These are phyloP conservation scores for Primulina tabacum DNA, from an alignment of 257 asterid species.

Conservation along the genomic window DNA sequence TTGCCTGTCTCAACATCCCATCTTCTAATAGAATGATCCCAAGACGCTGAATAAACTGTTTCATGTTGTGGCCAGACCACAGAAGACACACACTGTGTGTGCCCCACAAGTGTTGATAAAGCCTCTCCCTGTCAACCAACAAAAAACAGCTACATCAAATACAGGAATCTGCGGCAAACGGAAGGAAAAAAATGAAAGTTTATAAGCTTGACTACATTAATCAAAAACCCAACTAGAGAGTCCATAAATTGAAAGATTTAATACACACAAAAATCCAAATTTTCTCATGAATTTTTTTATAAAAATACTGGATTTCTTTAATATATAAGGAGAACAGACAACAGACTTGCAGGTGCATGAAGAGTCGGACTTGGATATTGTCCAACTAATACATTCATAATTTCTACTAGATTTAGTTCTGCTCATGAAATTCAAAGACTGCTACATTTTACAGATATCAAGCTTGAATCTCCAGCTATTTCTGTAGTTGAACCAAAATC, in stretches of 20 bases:
- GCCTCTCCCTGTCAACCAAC: constrained; percentile 66
- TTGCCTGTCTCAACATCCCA: constrained; percentile 96
- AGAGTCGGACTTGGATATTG: neutral
- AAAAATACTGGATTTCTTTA: neutral
- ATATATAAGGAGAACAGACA: neutral
- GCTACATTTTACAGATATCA: neutral
- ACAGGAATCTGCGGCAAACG: neutral
- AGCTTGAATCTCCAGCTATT: neutral
- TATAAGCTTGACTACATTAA: neutral
- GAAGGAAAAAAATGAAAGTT: constrained; percentile 9
- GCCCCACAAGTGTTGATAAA: constrained; percentile 76
- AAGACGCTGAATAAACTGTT: constrained; percentile 80
- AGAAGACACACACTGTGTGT: constrained; percentile 86
- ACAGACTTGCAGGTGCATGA: neutral
- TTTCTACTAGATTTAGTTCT: neutral
- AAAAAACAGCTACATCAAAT: constrained; percentile 17
- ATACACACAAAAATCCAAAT: neutral
- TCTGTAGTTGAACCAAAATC: neutral
- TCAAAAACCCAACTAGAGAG: neutral
- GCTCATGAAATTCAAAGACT: neutral
- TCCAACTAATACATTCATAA: neutral
- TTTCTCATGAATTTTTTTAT: neutral
- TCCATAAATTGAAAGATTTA: neutral
- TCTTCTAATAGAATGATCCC: constrained; percentile 93
- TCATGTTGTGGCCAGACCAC: constrained; percentile 72